Conservation (phyloP, 108 stramenopile species). For the Skeletonema grethae region DNA sequence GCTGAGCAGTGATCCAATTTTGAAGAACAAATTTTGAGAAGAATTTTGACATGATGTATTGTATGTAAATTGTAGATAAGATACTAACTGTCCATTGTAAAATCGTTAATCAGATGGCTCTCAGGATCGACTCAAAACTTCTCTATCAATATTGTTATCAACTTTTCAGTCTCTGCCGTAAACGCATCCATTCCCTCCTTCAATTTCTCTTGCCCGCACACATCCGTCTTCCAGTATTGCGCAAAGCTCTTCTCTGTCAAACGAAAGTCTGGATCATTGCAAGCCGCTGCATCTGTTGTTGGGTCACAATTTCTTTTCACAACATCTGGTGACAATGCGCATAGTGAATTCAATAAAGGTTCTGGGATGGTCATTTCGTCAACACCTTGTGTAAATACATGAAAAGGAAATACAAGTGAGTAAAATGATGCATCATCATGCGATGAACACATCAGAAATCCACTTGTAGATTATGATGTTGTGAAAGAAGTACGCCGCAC, state of each 20-base stretch:
- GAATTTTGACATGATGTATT: not conserved
- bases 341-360: conserved; percentile 64
- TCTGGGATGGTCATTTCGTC: conserved; percentile 91
- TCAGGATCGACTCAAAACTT: conserved; percentile 40
- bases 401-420: not conserved
- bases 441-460: not conserved
- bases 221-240: conserved; percentile 82
- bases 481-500: not conserved
- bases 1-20: conserved; percentile 4
- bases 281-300: conserved; percentile 48
- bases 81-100: not conserved
- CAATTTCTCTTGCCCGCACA: conserved; percentile 93
- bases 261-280: conserved; percentile 62
- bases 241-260: conserved; percentile 63
- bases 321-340: conserved; percentile 27
- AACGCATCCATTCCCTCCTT: conserved; percentile 93
- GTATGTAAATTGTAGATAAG: not conserved
- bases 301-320: conserved; percentile 49
- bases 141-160: conserved; percentile 74
- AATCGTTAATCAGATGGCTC: not conserved
- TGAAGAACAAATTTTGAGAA: not conserved
- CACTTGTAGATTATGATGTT: not conserved
- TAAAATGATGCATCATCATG: not conserved
- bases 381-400: conserved; percentile 45
- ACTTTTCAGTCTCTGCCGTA: conserved; percentile 82